These are phyloP conservation scores for Crotalaria pallida DNA, from an alignment of 306 rosid genomes.

Conservation along the genomic window DNA sequence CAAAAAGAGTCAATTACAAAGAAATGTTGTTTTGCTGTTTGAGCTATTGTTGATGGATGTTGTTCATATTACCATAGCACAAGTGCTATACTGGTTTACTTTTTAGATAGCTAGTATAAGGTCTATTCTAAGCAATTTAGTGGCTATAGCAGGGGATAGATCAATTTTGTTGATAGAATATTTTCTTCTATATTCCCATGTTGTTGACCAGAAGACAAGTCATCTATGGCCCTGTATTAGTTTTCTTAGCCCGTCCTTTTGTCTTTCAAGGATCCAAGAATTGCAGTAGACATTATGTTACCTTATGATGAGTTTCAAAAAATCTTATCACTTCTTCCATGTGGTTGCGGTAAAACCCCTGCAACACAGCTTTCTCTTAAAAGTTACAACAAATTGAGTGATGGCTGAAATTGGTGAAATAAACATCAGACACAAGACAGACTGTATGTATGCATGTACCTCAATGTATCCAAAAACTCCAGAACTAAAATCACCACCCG, in stretches of 20 bases:
- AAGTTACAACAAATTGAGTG: conserved; percentile 20
- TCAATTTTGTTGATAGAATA: conserved; percentile 4
- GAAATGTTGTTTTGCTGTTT: not conserved
- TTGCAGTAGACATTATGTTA: conserved; percentile 23
- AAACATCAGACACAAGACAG: conserved; percentile 22
- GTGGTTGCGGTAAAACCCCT: conserved; percentile 96
- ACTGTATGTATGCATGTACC: conserved; percentile 36
- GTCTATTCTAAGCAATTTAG: not conserved
- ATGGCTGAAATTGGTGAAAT: conserved; percentile 12
- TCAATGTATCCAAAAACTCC: conserved; percentile 85
- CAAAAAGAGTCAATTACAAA: not conserved
- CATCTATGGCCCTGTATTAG: not conserved
- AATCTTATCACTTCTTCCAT: conserved; percentile 91
- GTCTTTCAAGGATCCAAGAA: not conserved
- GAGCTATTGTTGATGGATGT: not conserved
- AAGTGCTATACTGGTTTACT: not conserved
- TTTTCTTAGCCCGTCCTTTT: not conserved
- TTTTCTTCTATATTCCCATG: conserved; percentile 11
- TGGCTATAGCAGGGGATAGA: not conserved
- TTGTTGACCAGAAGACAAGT: not conserved
- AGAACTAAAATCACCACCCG: conserved; percentile 87
- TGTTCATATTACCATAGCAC: not conserved
- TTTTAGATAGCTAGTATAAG: not conserved
- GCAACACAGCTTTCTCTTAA: conserved; percentile 36
- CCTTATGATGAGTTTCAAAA: conserved; percentile 87